Base-by-base conservation (phyloP, 2,329 filamentous ascomycete genomes). In the Onygena corvina region DNA sequence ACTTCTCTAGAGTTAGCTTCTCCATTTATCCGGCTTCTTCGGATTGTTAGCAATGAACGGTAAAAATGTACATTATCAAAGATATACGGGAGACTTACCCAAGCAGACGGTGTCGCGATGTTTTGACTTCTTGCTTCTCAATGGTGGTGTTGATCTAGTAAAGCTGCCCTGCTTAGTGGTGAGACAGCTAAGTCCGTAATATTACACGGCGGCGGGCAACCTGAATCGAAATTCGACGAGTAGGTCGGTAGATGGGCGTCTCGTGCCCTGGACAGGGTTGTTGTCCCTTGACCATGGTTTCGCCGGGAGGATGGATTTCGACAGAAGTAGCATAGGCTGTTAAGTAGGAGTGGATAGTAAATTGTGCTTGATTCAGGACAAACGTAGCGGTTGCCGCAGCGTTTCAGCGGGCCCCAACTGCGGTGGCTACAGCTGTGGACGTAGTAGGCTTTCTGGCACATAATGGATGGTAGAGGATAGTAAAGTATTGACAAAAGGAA, bases 371-470 rank as follows among this genome's bases (percentile, higher is more conserved):
- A 49, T 18, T 40, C 46, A 6, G 50, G 47, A 21, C 54, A 56
- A 29, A 54, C 53, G 46, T 54, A 56, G 36, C 49, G 44, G 42
- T 53, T 53, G 11, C 42, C 38, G 47, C 54, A 56, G 33, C 51
- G 54, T 20, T 49, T 38, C 31, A 52, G 54, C 9, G 54, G 54
- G 2, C 54, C 54, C 50, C 51, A 56, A 42, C 53, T 54, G 40
- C 29, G 45, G 46, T 56, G 54, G 30, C 51, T 48, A 46, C 54
- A 56, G 38, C 30, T 52, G 40, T 56, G 54, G 12, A 56, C 46
- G 49, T 52, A 52, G 45, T 46, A 49, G 30, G 53, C 53, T n/a
- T 56, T 56, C 36, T 49, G 49, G 46, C 54, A 56, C 54, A 56
- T 56, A 23, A 25, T 21, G 35, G 29, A 31, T 47, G 25, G 44